A percentile compares a stretch with the other conserved stretches of the same genome.
These are phyloP conservation scores for Penicillium cataractarum DNA, from an alignment of 495 filamentous ascomycete genomes.

Conservation along the genomic window DNA sequence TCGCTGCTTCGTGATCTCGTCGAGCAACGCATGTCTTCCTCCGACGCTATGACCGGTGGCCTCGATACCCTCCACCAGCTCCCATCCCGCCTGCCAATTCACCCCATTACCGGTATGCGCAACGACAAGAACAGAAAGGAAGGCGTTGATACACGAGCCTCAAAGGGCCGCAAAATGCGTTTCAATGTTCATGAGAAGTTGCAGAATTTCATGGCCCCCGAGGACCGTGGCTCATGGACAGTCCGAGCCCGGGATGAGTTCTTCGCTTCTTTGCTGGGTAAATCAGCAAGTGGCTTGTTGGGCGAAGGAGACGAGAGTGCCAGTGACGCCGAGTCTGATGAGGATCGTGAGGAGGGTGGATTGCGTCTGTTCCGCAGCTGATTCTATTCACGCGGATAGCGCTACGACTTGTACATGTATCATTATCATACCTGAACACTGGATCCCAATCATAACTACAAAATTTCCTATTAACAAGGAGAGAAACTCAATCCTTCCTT, in stretches of 20 bases:
- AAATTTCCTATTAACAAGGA: not conserved
- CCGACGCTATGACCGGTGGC: constrained; percentile 49
- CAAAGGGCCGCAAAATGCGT: constrained; percentile 90
- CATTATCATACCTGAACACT: constrained; percentile 10
- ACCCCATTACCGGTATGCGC: constrained; percentile 64
- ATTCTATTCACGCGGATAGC: not conserved
- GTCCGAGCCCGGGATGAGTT: constrained; percentile 79
- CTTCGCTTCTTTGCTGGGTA: constrained; percentile 84
- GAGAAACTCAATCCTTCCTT: not conserved
- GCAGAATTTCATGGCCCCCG: constrained; percentile 96
- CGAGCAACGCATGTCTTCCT: constrained; percentile 70
- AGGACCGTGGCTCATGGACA: constrained; percentile 78
- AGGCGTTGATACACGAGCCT: constrained; percentile 94
- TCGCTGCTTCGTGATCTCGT: constrained; percentile 88
- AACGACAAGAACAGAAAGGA: constrained; percentile 80
- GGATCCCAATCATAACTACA: not conserved
- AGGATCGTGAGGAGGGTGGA: constrained; percentile 64
- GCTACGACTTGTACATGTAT: constrained; percentile 6
- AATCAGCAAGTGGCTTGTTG: constrained; percentile 65
- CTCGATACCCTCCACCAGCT: constrained; percentile 45
- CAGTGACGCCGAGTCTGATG: constrained; percentile 55
- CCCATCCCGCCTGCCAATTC: constrained; percentile 39
- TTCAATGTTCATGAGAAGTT: constrained; percentile 96
- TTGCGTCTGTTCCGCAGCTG: constrained; percentile 73
- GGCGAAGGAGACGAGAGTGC: constrained; percentile 67